A percentile compares a stretch with the other conserved stretches of the same genome.
phyloP scores from a whole-genome alignment of 2,329 filamentous ascomycete species.

The Simplicillium aogashimaense region DNA sequence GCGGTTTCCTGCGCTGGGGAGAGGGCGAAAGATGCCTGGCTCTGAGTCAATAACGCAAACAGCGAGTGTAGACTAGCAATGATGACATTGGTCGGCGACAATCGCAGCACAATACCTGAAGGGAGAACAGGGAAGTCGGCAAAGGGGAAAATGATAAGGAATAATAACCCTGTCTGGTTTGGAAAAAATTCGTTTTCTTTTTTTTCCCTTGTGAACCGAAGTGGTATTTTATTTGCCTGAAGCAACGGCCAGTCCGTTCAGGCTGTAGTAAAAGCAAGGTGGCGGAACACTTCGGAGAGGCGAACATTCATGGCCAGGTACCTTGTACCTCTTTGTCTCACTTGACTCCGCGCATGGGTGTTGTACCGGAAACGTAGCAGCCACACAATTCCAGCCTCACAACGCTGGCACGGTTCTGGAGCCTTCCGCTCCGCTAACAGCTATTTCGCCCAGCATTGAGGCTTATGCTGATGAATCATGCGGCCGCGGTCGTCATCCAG shows the following conservation, averaged over 20 bases:
- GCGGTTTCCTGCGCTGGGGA: no score
- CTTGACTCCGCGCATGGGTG: constrained; percentile 1
- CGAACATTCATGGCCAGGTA: neutral
- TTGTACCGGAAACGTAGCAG: constrained; percentile 14
- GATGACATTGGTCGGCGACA: no score
- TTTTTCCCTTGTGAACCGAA: neutral
- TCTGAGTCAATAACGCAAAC: no score
- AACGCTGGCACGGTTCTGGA: constrained; percentile 21
- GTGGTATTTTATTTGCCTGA: no score
- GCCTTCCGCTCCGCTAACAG: constrained; percentile 19
- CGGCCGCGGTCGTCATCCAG: constrained; percentile 13
- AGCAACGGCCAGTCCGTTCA: neutral
- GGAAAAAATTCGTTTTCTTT: neutral
- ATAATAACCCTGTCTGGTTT: neutral
- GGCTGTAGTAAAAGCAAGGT: no score
- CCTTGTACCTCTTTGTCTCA: constrained; percentile 1
- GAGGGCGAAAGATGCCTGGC: no score
- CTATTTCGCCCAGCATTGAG: constrained; percentile 3
- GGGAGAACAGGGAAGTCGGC: no score
- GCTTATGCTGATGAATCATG: constrained; percentile 28
- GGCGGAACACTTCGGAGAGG: constrained; percentile 4
- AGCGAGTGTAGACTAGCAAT: no score
- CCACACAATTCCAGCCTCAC: constrained; percentile 2
- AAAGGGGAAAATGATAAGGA: no score
- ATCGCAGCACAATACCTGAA: no score